A percentile compares a stretch with the other conserved stretches of the same genome.
These are phyloP conservation scores for Lunasporangiospora selenospora DNA, from an alignment of 192 early-diverging fungal species.

Conservation along the genomic window DNA sequence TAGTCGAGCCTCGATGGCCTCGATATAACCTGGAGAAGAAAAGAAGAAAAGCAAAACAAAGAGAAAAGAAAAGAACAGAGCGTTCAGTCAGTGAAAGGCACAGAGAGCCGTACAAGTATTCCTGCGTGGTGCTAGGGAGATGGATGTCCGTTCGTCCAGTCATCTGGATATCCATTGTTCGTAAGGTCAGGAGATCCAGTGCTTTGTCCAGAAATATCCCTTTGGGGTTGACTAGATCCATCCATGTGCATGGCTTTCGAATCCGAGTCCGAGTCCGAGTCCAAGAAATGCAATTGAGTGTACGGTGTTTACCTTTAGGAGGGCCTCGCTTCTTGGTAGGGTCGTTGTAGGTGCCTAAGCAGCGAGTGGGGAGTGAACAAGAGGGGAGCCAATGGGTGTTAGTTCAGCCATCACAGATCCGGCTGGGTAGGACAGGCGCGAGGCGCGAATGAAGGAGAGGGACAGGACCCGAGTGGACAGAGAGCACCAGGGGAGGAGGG, in stretches of 20 bases:
- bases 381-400: background rate
- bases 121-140: too few relatives aligned
- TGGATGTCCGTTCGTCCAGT: too few relatives aligned
- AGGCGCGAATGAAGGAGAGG: background rate
- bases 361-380: background rate
- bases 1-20: constrained; percentile 79
- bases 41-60: background rate
- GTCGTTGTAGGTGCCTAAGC: constrained; percentile 53
- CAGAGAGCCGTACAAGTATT: too few relatives aligned
- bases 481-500: background rate
- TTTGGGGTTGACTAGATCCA: too few relatives aligned
- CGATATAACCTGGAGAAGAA: constrained; percentile 79
- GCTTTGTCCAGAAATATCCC: too few relatives aligned
- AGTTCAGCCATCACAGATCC: background rate
- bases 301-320: constrained; percentile 54
- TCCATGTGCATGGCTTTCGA: too few relatives aligned
- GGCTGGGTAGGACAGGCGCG: background rate
- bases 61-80: background rate
- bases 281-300: background rate
- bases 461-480: background rate
- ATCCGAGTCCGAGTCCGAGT: too few relatives aligned
- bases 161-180: too few relatives aligned
- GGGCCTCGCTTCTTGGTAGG: constrained; percentile 56
- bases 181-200: too few relatives aligned
- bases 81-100: too few relatives aligned